Conservation (phyloP, 1,284 basidiomycete species). For the Ustanciosporium gigantosporum region DNA sequence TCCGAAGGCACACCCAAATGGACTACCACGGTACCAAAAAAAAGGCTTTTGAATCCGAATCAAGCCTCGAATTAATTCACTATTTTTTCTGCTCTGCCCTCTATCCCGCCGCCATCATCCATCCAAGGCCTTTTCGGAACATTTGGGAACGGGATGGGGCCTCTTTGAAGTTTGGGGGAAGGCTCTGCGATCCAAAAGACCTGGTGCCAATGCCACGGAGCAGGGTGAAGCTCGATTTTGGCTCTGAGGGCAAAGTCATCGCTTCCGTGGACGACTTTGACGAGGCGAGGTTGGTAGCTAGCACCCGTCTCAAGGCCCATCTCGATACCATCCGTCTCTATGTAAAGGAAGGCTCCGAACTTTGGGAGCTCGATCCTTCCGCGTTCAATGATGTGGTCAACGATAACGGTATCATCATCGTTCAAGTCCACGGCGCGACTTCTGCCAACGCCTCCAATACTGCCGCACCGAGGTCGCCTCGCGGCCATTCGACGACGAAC, state of each 20-base stretch:
- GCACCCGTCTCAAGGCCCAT: conserved; percentile 11
- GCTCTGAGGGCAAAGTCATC: conserved; percentile 28
- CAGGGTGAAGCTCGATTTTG: conserved; percentile 36
- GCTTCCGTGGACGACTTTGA: conserved; percentile 23
- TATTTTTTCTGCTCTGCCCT: too few relatives aligned
- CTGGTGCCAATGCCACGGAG: conserved; percentile 6
- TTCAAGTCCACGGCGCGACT: conserved; percentile 3
- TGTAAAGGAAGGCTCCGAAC: conserved; percentile 24
- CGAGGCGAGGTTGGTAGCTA: conserved; percentile 21
- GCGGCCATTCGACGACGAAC: neutral
- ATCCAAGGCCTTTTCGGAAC: too few relatives aligned
- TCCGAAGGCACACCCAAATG: too few relatives aligned
- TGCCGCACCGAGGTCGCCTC: neutral
- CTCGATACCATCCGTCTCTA: conserved; percentile 15
- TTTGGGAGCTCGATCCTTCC: conserved; percentile 31
- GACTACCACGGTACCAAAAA: too few relatives aligned
- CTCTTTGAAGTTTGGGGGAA: too few relatives aligned
- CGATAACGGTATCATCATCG: conserved; percentile 26
- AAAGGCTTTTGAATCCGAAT: too few relatives aligned
- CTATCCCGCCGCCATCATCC: too few relatives aligned
- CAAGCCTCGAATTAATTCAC: too few relatives aligned
- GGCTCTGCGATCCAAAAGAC: too few relatives aligned
- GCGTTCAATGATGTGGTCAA: conserved; percentile 30
- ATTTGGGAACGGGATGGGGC: too few relatives aligned
- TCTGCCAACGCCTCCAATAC: neutral